Percentiles rank a stretch among this genome's conserved stretches.
Evolutionary conservation across 148 eudicot genomes (phyloP).

Genomic region (Suaeda aralocaspica): DNA sequence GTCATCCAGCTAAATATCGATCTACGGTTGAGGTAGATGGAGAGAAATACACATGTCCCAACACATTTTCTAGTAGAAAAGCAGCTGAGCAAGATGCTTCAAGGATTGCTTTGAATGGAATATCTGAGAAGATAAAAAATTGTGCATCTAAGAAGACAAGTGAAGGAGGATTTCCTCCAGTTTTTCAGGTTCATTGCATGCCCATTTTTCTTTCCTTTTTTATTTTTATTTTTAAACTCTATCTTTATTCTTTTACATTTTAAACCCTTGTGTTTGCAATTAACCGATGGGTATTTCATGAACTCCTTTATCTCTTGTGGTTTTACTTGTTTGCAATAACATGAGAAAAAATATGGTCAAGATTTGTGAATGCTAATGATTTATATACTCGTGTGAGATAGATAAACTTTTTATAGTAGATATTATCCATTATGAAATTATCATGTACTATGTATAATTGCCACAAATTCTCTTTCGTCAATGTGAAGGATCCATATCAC

Average conservation of each 20-base stretch:
- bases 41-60: slow-evolving; percentile 25
- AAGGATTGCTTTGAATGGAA: slow-evolving; percentile 35
- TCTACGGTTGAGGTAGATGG: slow-evolving; percentile 55
- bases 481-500: neutral
- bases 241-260: neutral
- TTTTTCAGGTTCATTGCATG: slow-evolving; percentile 30
- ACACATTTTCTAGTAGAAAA: slow-evolving; percentile 29
- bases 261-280: neutral
- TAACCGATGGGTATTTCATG: neutral
- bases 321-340: neutral
- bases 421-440: no score
- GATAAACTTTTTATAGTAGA: no score
- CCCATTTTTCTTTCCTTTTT: no score
- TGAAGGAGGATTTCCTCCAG: slow-evolving; percentile 34
- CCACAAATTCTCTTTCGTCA: neutral
- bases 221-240: no score
- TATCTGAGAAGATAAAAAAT: slow-evolving; percentile 26
- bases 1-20: slow-evolving; percentile 32
- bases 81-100: slow-evolving; percentile 64
- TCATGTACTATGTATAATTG: neutral
- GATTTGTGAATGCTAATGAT: no score
- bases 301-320: neutral
- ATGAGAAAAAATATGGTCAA: no score
- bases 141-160: slow-evolving; percentile 14
- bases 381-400: no score